phyloP scores from a whole-genome alignment of 306 rosid genomes.

The Abrus precatorius region DNA sequence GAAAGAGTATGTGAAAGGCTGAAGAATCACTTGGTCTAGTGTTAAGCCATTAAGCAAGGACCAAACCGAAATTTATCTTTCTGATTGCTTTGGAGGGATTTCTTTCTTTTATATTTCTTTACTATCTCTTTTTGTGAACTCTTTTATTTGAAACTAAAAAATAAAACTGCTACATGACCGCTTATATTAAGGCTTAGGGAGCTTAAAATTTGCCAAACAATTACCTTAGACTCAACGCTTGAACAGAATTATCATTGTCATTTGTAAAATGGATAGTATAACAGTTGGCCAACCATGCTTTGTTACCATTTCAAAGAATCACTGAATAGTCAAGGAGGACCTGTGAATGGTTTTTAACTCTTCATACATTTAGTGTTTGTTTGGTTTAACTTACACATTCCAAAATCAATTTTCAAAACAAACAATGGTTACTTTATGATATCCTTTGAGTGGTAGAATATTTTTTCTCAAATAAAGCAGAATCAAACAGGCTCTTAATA shows the following conservation, averaged over 20 bases:
- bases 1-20: not conserved
- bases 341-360: constrained; percentile 27
- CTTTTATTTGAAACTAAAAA: constrained; percentile 1
- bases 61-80: constrained; percentile 12
- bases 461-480: too few species aligned
- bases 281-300: constrained; percentile 7
- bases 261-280: constrained; percentile 22
- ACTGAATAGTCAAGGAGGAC: constrained; percentile 28
- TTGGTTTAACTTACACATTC: too few species aligned
- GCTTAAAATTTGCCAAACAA: not conserved
- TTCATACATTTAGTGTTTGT: too few species aligned
- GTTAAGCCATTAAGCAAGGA: not conserved
- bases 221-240: constrained; percentile 1
- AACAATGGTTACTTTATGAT: too few species aligned
- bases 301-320: constrained; percentile 43
- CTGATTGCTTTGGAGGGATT: constrained; percentile 16
- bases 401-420: too few species aligned
- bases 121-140: constrained; percentile 8
- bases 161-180: constrained; percentile 2
- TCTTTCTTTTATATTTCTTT: constrained; percentile 19
- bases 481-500: not conserved
- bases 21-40: constrained; percentile 8
- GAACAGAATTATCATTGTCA: not conserved
- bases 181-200: constrained; percentile 25
- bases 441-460: too few species aligned